Conservation (phyloP, 768 basidiomycete genomes). For the Pleurotus djamor region DNA sequence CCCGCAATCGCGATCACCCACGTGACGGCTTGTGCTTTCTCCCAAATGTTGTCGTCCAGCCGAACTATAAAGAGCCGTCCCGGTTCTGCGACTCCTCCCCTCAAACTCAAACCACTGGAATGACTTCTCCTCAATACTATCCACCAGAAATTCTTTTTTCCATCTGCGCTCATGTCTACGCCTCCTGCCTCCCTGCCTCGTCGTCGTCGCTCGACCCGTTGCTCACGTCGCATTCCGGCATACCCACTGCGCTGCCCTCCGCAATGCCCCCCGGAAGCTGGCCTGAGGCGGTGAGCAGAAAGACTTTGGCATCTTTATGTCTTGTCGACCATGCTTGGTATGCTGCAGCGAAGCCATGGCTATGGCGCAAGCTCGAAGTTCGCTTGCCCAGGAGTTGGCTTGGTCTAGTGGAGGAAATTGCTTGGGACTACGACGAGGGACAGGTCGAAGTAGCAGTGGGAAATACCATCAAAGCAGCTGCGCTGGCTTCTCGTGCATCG, state of each 20-base stretch:
- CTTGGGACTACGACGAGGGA: constrained; percentile 69
- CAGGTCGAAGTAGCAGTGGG: constrained; percentile 35
- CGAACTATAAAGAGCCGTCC: constrained; percentile 5
- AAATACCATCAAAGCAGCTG: constrained; percentile 64
- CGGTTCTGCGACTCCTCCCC: neutral
- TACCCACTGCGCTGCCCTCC: constrained; percentile 68
- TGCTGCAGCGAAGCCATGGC: constrained; percentile 83
- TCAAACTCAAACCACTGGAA: neutral
- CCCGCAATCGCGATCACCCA: constrained; percentile 7
- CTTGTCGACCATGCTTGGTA: constrained; percentile 79
- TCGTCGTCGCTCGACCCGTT: constrained; percentile 72
- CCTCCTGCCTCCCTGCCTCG: constrained; percentile 53
- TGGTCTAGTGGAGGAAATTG: constrained; percentile 74
- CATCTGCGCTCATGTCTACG: constrained; percentile 73
- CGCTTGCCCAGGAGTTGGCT: constrained; percentile 85
- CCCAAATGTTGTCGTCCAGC: neutral
- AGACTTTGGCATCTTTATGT: constrained; percentile 68
- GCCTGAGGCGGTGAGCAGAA: constrained; percentile 64
- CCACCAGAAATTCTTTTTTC: constrained; percentile 72
- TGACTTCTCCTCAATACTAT: neutral
- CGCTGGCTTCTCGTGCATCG: constrained; percentile 44
- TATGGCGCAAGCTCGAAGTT: constrained; percentile 84
- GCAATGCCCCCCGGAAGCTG: constrained; percentile 71
- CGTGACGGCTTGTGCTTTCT: neutral
- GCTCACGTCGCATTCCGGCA: constrained; percentile 37